Conservation (phyloP, 2,329 filamentous ascomycete species). For the Colletotrichum musae region DNA sequence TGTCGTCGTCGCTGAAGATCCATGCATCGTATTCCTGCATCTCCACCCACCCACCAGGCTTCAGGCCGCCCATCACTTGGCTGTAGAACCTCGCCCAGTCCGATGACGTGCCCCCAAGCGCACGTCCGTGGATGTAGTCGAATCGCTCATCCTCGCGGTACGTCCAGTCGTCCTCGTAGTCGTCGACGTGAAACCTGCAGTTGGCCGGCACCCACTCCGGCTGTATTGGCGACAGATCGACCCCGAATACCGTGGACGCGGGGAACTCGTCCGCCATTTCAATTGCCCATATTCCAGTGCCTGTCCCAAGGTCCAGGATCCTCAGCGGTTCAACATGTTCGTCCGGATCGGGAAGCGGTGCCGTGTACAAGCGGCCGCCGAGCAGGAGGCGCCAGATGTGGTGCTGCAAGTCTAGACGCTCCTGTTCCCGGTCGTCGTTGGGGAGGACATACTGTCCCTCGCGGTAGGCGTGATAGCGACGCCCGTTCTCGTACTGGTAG, state of each 20-base stretch:
- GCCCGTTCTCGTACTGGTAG: conserved; percentile 63
- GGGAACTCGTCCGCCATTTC: conserved; percentile 63
- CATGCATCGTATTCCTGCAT: conserved; percentile 57
- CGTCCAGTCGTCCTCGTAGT: conserved; percentile 69
- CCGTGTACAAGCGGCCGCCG: conserved; percentile 48
- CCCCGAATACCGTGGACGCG: conserved; percentile 63
- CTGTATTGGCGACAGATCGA: conserved; percentile 72
- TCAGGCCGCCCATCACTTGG: conserved; percentile 46
- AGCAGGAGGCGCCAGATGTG: conserved; percentile 52
- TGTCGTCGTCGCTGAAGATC: conserved; percentile 57
- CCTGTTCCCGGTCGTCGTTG: conserved; percentile 42
- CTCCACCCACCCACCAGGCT: conserved; percentile 55
- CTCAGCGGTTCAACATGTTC: conserved; percentile 49
- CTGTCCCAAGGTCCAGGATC: conserved; percentile 72
- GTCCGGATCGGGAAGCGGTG: conserved; percentile 47
- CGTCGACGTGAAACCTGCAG: conserved; percentile 76
- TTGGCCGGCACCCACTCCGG: conserved; percentile 71
- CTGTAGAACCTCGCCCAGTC: conserved; percentile 52
- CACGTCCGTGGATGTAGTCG: conserved; percentile 52
- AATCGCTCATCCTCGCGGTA: conserved; percentile 55
- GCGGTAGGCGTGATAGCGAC: conserved; percentile 63
- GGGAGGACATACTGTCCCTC: conserved; percentile 55
- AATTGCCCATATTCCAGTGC: conserved; percentile 71
- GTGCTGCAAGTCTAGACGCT: conserved; percentile 55
- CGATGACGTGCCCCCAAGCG: conserved; percentile 50